phyloP scores from a whole-genome alignment of 2,329 filamentous ascomycete genomes.

The Alternaria tenuissima region DNA sequence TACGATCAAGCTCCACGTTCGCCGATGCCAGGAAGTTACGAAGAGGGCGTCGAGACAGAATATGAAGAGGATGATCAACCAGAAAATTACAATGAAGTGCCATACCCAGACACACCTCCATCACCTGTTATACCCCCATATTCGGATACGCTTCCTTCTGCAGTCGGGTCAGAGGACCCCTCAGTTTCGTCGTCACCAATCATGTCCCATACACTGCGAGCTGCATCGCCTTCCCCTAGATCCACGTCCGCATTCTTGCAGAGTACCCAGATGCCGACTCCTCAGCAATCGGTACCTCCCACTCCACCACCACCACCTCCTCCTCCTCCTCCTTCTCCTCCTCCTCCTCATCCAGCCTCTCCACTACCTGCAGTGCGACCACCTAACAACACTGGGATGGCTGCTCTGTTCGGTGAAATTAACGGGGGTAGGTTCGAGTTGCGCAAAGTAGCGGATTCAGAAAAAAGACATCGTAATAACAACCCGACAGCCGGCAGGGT shows the following conservation, averaged over 20 bases:
- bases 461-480: slow-evolving; percentile 1
- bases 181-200: background rate
- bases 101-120: background rate
- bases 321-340: background rate
- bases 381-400: background rate
- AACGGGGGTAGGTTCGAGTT: background rate
- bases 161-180: background rate
- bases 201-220: slow-evolving; percentile 1
- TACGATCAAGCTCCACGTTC: background rate
- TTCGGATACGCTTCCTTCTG: background rate
- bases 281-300: background rate
- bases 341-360: background rate
- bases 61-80: background rate
- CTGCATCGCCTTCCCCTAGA: background rate
- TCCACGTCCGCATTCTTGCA: background rate
- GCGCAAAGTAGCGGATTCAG: slow-evolving; percentile 5
- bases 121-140: background rate
- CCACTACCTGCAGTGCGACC: background rate
- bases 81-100: background rate
- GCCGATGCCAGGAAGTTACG: background rate
- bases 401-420: slow-evolving; percentile 5
- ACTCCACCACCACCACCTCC: background rate
- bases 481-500: background rate
- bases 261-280: background rate
- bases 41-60: background rate